A percentile compares a stretch with the other conserved stretches of the same genome.
phyloP scores from a whole-genome alignment of 108 stramenopile species.

The Nannochloropsis oceanica region DNA sequence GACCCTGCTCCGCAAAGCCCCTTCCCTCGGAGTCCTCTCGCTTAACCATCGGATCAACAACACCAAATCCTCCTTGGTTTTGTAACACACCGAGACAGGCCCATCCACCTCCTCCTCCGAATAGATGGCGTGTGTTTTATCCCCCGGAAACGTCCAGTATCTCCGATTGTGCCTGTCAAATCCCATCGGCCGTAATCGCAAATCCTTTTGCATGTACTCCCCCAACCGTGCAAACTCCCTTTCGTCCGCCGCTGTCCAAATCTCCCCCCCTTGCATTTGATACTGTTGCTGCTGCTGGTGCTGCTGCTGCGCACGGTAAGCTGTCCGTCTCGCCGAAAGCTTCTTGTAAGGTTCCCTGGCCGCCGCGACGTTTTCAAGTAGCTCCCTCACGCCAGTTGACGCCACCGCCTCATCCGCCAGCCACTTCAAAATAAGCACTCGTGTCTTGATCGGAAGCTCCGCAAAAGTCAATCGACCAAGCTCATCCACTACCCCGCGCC shows the following conservation, averaged over 20 bases:
- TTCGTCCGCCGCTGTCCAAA: not conserved
- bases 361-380: not conserved
- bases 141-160: not conserved
- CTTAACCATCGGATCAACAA: not conserved
- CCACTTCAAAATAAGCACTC: not conserved
- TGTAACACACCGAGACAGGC: not conserved
- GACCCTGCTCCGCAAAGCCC: not conserved
- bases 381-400: not conserved
- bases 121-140: not conserved
- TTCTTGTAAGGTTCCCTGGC: not conserved
- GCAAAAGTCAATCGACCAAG: not conserved
- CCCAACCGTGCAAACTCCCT: not conserved
- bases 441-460: not conserved
- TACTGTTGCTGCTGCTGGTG: not conserved
- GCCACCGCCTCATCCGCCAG: not conserved
- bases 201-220: not conserved
- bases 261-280: not conserved
- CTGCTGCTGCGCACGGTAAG: not conserved
- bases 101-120: not conserved
- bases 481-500: not conserved
- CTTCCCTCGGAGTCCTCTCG: not conserved
- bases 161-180: not conserved
- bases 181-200: not conserved
- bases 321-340: not conserved
- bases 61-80: not conserved